Evolutionary conservation across 768 basidiomycete species (phyloP).

Genomic region (Tylopilus vinaceipallidus): DNA sequence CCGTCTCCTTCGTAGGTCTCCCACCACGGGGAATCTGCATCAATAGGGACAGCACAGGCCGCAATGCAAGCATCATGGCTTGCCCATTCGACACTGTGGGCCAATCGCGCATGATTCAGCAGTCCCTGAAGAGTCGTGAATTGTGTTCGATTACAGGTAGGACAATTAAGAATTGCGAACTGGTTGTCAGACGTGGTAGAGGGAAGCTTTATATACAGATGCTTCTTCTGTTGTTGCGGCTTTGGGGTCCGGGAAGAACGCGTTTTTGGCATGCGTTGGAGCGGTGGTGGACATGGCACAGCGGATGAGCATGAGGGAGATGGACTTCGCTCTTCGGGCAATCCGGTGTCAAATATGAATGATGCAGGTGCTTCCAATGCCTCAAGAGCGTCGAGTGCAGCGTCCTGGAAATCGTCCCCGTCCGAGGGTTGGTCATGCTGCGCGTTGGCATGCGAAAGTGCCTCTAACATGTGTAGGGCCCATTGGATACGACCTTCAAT

Average conservation of each 20-base stretch:
- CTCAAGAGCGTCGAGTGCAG: constrained; percentile 43
- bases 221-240: constrained; percentile 32
- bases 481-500: constrained; percentile 46
- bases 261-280: constrained; percentile 24
- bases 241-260: constrained; percentile 29
- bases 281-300: constrained; percentile 9
- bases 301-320: constrained; percentile 22
- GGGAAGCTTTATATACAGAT: constrained; percentile 39
- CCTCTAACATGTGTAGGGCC: constrained; percentile 41
- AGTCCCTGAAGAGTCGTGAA: constrained; percentile 53
- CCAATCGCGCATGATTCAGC: constrained; percentile 51
- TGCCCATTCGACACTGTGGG: constrained; percentile 46
- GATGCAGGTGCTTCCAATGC: constrained; percentile 39
- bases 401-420: constrained; percentile 36
- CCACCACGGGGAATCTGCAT: constrained; percentile 32
- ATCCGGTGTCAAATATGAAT: constrained; percentile 33
- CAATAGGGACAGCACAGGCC: constrained; percentile 40
- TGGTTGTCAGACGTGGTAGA: constrained; percentile 29
- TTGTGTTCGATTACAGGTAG: constrained; percentile 43
- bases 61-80: constrained; percentile 53
- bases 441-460: constrained; percentile 24
- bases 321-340: constrained; percentile 23
- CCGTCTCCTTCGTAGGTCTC: constrained; percentile 40
- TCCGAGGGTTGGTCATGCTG: constrained; percentile 19
- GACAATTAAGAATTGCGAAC: constrained; percentile 38